Percentiles rank a stretch among this genome's conserved stretches.
phyloP scores from a whole-genome alignment of 345 rosid genomes.

The Populus simonii region DNA sequence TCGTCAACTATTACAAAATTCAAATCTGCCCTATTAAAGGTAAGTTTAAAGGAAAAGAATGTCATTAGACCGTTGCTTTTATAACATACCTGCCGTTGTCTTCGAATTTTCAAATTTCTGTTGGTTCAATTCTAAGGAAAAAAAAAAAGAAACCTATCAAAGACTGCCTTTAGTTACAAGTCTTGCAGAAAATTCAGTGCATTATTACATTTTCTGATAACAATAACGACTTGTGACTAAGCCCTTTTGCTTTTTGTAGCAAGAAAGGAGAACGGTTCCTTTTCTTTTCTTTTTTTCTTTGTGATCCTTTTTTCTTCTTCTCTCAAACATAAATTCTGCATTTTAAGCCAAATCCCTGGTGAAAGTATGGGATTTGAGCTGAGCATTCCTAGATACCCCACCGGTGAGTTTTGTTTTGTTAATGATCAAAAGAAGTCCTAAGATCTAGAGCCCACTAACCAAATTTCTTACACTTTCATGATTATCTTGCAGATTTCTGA shows the following conservation, averaged over 20 bases:
- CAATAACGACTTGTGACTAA: slow-evolving; percentile 40
- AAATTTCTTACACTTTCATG: slow-evolving; percentile 20
- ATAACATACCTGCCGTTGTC: slow-evolving; percentile 25
- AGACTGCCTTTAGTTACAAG: slow-evolving; percentile 6
- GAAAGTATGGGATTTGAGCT: slow-evolving; percentile 15
- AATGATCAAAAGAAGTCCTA: slow-evolving; percentile 2
- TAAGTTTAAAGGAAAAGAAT: slow-evolving; percentile 22
- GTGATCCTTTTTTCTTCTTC: slow-evolving; percentile 9
- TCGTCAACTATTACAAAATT: slow-evolving; percentile 38
- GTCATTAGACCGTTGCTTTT: slow-evolving; percentile 48
- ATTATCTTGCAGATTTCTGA: slow-evolving; percentile 33
- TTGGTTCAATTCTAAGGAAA: slow-evolving; percentile 2
- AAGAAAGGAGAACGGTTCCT: slow-evolving; percentile 29
- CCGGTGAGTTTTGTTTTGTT: slow-evolving; percentile 20
- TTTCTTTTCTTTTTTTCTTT: slow-evolving; percentile 18
- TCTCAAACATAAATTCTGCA: slow-evolving; percentile 18
- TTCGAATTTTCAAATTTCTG: slow-evolving; percentile 39
- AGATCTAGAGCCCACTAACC: slow-evolving; percentile 22
- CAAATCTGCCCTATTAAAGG: slow-evolving; percentile 41
- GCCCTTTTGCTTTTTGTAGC: slow-evolving; percentile 46
- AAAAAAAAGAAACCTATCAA: neutral
- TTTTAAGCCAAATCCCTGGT: slow-evolving; percentile 25
- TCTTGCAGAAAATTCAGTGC: slow-evolving; percentile 25
- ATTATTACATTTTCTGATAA: slow-evolving; percentile 27
- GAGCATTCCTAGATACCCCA: slow-evolving; percentile 1